Percentiles rank a stretch among this genome's conserved stretches.
These are phyloP conservation scores for Globisporangium spinosum DNA, from an alignment of 352 stramenopile species.

Conservation along the genomic window DNA sequence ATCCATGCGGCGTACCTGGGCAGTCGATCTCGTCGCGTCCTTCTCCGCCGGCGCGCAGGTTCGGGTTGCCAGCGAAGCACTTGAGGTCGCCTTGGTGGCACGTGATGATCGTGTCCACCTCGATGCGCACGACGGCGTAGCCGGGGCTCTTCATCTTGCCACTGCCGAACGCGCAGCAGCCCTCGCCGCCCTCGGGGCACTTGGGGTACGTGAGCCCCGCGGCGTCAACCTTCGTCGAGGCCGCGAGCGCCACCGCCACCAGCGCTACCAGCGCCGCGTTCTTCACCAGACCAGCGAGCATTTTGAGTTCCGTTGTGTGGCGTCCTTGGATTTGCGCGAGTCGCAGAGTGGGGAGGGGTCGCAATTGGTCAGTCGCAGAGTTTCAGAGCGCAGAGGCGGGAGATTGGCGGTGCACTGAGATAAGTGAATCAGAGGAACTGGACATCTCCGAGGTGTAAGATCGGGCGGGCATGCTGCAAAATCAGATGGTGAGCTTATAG, in stretches of 20 bases:
- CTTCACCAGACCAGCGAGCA: constrained; percentile 27
- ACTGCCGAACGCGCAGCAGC: constrained; percentile 54
- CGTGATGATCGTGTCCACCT: constrained; percentile 57
- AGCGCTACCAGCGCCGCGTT: constrained; percentile 23
- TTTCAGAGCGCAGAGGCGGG: neutral
- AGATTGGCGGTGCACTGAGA: neutral
- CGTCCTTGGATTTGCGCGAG: neutral
- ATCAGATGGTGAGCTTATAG: constrained; percentile 2
- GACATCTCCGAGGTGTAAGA: neutral
- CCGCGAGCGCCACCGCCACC: constrained; percentile 11
- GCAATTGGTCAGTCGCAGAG: neutral
- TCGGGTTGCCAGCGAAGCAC: constrained; percentile 60
- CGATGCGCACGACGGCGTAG: constrained; percentile 48
- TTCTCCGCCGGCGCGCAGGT: constrained; percentile 38
- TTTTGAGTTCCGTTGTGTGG: constrained; percentile 1
- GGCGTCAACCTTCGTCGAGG: constrained; percentile 10
- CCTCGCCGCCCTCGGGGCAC: constrained; percentile 35
- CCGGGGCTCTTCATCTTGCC: constrained; percentile 56
- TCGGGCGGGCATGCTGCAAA: neutral
- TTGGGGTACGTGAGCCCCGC: constrained; percentile 45
- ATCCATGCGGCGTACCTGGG: constrained; percentile 37
- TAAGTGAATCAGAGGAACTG: neutral
- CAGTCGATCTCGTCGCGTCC: constrained; percentile 38
- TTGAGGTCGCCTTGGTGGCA: constrained; percentile 47
- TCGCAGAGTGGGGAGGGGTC: constrained; percentile 5